Evolutionary conservation across 176 grass and related monocot genomes (phyloP), one percentile per base, ranked within the genome.

Genomic region (Oryza rufipogon): DNA sequence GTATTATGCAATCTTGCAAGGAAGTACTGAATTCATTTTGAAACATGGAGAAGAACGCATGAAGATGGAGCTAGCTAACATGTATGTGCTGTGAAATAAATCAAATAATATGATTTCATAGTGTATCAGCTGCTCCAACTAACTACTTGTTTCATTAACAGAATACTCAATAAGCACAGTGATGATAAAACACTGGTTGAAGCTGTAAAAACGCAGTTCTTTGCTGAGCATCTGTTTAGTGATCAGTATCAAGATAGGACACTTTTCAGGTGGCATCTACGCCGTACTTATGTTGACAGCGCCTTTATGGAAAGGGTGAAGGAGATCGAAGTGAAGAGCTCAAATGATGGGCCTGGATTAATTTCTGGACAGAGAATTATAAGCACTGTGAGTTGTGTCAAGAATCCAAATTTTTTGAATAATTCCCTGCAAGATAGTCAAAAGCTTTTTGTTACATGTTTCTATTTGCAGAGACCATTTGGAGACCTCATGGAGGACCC

Each of bases 231-330:
- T 89, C 86, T 98, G 44, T 95, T 87, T 19, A 84, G 44, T 74
- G 96, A 98, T 73, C 66, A 90, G 70, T 79, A 98, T 90, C 83
- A 87, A 82, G 91, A 92, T 86, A 88, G 78, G 66, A 54, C 81
- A 30, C 36, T 87, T 73, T 87, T 90, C 82, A 91, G 87, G 39
- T 98, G 38, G 89, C 83, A 54, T 76, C 80, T 39, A 64, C 87
- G 96, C 19, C 83, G 49, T 89, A 48, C 52, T 1, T 95, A 94
- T 66, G 51, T 71, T 15, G 93, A 94, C 74, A 64, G 14, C 12
- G 0, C 77, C 26, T 81, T 56, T 87, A 28, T 86, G 49, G 84
- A 91, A 68, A 84, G 83, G 70, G 16, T 42, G 63, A 74, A 88
- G 58, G 81, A 80, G 45, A 73, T 80, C 51, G 78, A 89, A 80